Conservation (phyloP, 495 filamentous ascomycete genomes). For the Annulohypoxylon bovei region DNA sequence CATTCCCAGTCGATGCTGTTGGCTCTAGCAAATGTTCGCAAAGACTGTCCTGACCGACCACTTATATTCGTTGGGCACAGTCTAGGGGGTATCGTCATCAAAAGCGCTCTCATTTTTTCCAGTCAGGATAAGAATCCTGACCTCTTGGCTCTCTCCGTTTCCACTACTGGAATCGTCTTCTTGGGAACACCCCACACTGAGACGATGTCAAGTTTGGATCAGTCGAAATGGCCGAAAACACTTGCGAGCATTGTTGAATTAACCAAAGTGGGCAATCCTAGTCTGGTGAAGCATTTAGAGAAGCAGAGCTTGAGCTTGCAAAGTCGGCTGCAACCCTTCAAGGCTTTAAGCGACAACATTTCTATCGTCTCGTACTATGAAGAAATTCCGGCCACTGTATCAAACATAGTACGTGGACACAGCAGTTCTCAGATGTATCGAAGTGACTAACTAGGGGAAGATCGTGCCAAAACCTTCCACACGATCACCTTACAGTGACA, state of each 20-base stretch:
- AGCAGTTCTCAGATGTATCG: neutral
- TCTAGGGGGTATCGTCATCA: neutral
- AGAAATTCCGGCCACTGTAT: neutral
- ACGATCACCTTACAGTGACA: neutral
- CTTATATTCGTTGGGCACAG: conserved; percentile 10
- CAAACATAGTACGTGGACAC: neutral
- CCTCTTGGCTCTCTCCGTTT: neutral
- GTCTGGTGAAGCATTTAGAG: neutral
- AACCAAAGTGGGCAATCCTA: neutral
- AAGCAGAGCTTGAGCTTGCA: conserved; percentile 2
- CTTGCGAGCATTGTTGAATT: neutral
- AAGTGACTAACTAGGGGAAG: neutral
- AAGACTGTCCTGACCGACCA: neutral
- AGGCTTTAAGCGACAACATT: conserved; percentile 7
- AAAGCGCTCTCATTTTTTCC: conserved; percentile 10
- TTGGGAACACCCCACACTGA: neutral
- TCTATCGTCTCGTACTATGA: conserved; percentile 4
- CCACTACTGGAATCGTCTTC: conserved; percentile 2
- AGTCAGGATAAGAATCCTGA: neutral
- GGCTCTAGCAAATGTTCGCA: neutral
- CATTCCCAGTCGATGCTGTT: conserved; percentile 1
- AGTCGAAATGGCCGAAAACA: neutral
- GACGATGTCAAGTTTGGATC: neutral
- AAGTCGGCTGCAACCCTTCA: conserved; percentile 5
- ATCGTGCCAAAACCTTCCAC: neutral